Evolutionary conservation across 208 protist genomes (phyloP), one percentile per base, ranked within the genome.

Genomic region (Borovskyia barvae): DNA sequence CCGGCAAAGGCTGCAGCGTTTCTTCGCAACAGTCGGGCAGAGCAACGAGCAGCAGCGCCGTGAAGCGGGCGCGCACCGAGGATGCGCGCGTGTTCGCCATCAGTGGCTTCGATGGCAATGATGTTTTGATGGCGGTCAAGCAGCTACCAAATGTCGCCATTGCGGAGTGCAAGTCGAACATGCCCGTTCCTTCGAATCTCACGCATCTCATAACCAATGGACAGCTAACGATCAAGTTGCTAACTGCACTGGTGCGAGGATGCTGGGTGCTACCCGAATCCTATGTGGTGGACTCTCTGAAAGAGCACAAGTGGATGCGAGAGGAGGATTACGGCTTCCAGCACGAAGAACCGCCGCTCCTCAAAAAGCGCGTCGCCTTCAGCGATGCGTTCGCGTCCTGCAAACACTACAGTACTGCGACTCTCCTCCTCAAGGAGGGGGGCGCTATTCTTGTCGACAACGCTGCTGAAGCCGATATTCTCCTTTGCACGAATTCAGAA

Each of bases 201-300:
- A 95, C 90, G 2, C 90, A 95, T 52, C 65, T 95, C 28, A 63
- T 95, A 58, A 90, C 90, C 12, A 93, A 89, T 46, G 90, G 90
- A 1, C 77, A 91, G 50, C 66, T 93, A 17, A 95, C 90, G 9
- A 76, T 95, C 41, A 95, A 95, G 63, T 69, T 95, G 22, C 73
- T 95, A 3, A 90, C 84, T 0, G 85, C 90, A 9, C 66, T 92
- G 20, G 90, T 92, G 20, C 75, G 84, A 12, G 86, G 90, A 2
- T 95, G 90, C 75, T 95, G 90, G 90, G 70, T 95, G 33, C 61
- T 95, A 22, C 80, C 86, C 9, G 77, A 82, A 40, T 69, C 64
- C n/a, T 95, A 89, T 59, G 78, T 93, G 14, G 59, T 68, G 32
- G 75, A 87, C 40, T 93, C 82, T 9, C 30, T 88, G 26, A 69